Evolutionary conservation across 352 stramenopile species (phyloP).

Genomic region (Phytophthora pistaciae): DNA sequence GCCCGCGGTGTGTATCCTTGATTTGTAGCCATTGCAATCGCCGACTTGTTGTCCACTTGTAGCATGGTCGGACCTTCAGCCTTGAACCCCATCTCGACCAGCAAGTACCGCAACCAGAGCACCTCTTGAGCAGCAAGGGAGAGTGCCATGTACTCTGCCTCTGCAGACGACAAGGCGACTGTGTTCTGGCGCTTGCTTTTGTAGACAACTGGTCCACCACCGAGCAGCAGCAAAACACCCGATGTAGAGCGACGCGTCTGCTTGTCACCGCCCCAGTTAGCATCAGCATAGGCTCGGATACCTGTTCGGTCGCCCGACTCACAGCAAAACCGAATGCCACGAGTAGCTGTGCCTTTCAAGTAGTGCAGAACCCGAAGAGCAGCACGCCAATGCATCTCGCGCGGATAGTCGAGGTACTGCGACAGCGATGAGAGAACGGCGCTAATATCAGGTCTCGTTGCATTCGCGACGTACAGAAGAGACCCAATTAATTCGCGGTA

Average conservation of each 20-base stretch:
- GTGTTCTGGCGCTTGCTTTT: constrained; percentile 9
- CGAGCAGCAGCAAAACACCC: background rate
- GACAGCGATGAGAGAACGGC: constrained; percentile 4
- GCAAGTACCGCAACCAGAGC: constrained; percentile 2
- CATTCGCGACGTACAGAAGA: constrained; percentile 32
- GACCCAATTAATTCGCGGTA: constrained; percentile 25
- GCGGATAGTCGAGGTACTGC: constrained; percentile 17
- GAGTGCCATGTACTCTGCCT: constrained; percentile 19
- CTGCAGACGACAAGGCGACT: constrained; percentile 8
- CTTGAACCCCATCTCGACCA: constrained; percentile 11
- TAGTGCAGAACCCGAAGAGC: constrained; percentile 12
- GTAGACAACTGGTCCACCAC: constrained; percentile 2
- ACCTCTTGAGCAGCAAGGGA: constrained; percentile 13
- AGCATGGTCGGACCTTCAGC: background rate
- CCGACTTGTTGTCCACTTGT: constrained; percentile 10
- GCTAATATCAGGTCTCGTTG: constrained; percentile 25
- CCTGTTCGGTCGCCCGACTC: background rate
- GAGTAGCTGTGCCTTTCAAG: constrained; percentile 16
- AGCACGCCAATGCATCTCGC: constrained; percentile 27
- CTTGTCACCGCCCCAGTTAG: constrained; percentile 9
- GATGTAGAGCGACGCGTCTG: constrained; percentile 7
- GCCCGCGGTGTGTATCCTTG: constrained; percentile 2
- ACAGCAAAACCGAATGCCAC: background rate
- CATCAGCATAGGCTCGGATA: background rate
- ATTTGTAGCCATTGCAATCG: constrained; percentile 1